These are phyloP conservation scores for Diddensiella santjacobensis DNA, from an alignment of 805 yeast species.

Conservation along the genomic window DNA sequence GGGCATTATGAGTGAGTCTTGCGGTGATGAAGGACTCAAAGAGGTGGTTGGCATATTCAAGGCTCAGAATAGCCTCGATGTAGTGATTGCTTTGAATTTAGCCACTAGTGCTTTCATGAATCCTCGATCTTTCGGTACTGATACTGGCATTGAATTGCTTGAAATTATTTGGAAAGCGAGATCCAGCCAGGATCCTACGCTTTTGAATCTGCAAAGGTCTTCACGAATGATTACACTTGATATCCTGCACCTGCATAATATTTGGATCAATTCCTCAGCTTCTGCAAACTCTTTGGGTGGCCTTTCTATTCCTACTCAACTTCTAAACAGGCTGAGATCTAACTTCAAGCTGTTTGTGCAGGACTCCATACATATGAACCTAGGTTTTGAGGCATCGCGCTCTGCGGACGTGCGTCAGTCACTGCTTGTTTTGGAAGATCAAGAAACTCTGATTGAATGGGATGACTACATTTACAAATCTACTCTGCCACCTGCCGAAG, in stretches of 20 bases:
- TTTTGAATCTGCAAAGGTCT: constrained; percentile 10
- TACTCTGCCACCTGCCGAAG: no score
- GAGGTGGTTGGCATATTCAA: constrained; percentile 7
- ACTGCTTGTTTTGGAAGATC: constrained; percentile 8
- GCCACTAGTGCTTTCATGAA: constrained; percentile 18
- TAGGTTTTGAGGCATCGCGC: constrained; percentile 1
- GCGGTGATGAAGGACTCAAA: constrained; percentile 14
- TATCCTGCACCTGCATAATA: constrained; percentile 17
- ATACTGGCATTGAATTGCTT: constrained; percentile 18
- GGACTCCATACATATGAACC: constrained; percentile 12
- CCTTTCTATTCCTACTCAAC: constrained; percentile 18
- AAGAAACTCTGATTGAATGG: constrained; percentile 6
- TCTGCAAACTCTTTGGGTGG: constrained; percentile 16
- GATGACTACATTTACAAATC: constrained; percentile 4
- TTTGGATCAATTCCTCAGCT: constrained; percentile 17
- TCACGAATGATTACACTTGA: constrained; percentile 13
- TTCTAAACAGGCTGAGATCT: constrained; percentile 11
- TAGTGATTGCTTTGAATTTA: constrained; percentile 18
- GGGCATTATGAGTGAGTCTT: neutral
- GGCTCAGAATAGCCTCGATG: constrained; percentile 7
- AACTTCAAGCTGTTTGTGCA: constrained; percentile 14
- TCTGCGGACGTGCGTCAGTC: constrained; percentile 7
- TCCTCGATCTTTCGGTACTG: constrained; percentile 16
- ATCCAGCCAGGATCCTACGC: constrained; percentile 13
- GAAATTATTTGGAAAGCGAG: constrained; percentile 25